Conservation (phyloP, 1,139 yeast genomes). For the Yamadazyma triangularis region DNA sequence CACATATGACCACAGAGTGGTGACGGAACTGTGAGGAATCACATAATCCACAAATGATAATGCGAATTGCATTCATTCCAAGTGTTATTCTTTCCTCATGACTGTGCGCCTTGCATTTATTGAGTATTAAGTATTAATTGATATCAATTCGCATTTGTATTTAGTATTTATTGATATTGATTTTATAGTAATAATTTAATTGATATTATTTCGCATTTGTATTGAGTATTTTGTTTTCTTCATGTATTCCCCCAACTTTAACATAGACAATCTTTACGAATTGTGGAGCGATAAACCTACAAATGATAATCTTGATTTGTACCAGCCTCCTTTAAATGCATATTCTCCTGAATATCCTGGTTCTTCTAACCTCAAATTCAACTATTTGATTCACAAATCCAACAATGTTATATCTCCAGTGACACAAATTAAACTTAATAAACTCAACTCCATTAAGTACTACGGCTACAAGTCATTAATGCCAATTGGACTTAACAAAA, state of each 20-base stretch:
- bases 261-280: slow-evolving; percentile 9
- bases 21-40: no score
- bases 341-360: slow-evolving; percentile 52
- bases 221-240: neutral
- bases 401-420: slow-evolving; percentile 24
- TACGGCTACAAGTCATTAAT: slow-evolving; percentile 47
- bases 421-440: slow-evolving; percentile 34
- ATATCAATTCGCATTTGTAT: no score
- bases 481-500: slow-evolving; percentile 54
- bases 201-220: neutral
- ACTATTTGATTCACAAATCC: slow-evolving; percentile 8
- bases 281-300: slow-evolving; percentile 9
- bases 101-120: no score
- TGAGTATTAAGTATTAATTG: no score
- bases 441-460: slow-evolving; percentile 37
- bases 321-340: slow-evolving; percentile 52
- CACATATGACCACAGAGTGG: no score
- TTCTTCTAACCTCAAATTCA: slow-evolving; percentile 29
- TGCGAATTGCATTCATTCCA: no score
- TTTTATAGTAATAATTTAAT: no score
- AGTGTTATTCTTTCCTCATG: no score
- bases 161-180: no score
- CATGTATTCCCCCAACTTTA: slow-evolving; percentile 14
- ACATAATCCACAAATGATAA: no score
- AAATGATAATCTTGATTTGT: slow-evolving; percentile 12